Evolutionary conservation across 2,329 filamentous ascomycete species (phyloP).

Genomic region (Exophiala xenobiotica): DNA sequence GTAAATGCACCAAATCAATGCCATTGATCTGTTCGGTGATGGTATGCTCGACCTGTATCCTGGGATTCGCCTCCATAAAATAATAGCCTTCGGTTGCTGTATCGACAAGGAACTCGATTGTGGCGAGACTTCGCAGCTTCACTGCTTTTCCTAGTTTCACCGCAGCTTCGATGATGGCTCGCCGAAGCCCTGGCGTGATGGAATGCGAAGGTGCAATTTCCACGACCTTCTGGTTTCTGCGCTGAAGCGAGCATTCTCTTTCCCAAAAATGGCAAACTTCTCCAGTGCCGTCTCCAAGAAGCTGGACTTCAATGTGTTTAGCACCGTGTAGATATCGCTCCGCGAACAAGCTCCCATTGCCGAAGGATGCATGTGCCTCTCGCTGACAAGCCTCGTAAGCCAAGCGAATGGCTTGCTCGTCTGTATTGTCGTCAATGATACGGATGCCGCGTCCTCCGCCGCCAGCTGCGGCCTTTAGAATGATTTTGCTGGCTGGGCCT

Average conservation of each 20-base stretch:
- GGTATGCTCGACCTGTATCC: constrained; percentile 62
- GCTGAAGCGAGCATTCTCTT: constrained; percentile 98
- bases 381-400: constrained; percentile 92
- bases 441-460: constrained; percentile 98
- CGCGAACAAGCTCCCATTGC: constrained; percentile 97
- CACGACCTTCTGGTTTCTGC: constrained; percentile 98
- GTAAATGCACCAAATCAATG: constrained; percentile 55
- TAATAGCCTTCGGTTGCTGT: constrained; percentile 87
- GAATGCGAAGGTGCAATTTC: constrained; percentile 97
- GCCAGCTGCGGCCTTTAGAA: constrained; percentile 98
- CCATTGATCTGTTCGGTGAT: constrained; percentile 57
- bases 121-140: constrained; percentile 97
- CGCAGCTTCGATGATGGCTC: constrained; percentile 84
- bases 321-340: constrained; percentile 97
- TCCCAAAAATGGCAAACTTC: constrained; percentile 98
- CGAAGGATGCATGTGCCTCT: constrained; percentile 94
- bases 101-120: constrained; percentile 96
- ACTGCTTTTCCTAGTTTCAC: constrained; percentile 92
- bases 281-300: constrained; percentile 94
- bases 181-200: constrained; percentile 76
- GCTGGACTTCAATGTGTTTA: constrained; percentile 98
- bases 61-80: constrained; percentile 61
- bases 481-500: constrained; percentile 65
- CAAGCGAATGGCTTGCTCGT: constrained; percentile 65
- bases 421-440: constrained; percentile 83